phyloP scores from a whole-genome alignment of 1,284 basidiomycete species.

The Agroathelia rolfsii region DNA sequence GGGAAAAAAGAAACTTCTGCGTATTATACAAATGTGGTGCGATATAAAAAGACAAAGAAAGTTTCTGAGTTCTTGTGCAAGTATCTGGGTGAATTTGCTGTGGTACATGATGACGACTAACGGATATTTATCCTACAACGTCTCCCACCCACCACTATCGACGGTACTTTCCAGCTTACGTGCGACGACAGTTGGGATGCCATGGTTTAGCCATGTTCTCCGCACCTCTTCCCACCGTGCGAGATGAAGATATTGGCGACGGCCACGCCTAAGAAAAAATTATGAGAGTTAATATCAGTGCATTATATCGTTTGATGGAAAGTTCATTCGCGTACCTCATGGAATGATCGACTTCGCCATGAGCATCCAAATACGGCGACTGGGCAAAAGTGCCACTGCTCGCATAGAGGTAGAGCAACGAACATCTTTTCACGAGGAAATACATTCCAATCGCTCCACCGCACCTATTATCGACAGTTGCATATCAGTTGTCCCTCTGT shows the following conservation, averaged over 20 bases:
- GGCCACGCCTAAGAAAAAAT: constrained; percentile 57
- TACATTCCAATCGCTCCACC: constrained; percentile 84
- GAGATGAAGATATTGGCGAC: constrained; percentile 81
- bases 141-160: constrained; percentile 92
- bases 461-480: constrained; percentile 45
- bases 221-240: constrained; percentile 89
- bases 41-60: too few relatives aligned
- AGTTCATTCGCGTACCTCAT: constrained; percentile 57
- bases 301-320: neutral
- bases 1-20: too few relatives aligned
- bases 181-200: constrained; percentile 85
- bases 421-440: constrained; percentile 88
- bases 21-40: too few relatives aligned
- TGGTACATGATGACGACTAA: too few relatives aligned
- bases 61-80: too few relatives aligned
- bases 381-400: constrained; percentile 82
- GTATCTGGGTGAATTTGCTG: too few relatives aligned
- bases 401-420: constrained; percentile 86
- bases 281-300: too few relatives aligned
- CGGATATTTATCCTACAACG: too few relatives aligned
- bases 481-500: constrained; percentile 9
- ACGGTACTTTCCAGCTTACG: constrained; percentile 81
- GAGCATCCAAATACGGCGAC: constrained; percentile 90
- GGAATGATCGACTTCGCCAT: constrained; percentile 89
- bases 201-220: constrained; percentile 83